Percentiles rank a stretch among this genome's conserved stretches.
Evolutionary conservation across 768 basidiomycete species (phyloP).

Genomic region (Boletales sp.): DNA sequence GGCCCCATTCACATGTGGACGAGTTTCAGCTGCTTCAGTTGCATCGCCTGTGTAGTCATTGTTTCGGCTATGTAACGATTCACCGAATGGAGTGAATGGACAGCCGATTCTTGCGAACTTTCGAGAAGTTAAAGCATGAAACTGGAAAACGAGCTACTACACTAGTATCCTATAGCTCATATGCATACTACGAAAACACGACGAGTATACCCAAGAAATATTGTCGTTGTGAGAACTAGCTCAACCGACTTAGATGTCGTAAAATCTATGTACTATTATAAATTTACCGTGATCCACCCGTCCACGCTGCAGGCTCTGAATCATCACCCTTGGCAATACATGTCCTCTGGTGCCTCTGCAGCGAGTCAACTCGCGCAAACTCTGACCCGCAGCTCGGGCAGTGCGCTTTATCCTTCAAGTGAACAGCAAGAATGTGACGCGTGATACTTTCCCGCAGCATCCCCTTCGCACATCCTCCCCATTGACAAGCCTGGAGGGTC

Average conservation of each 20-base stretch:
- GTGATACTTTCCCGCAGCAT: slow-evolving; percentile 26
- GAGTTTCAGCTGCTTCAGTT: not conserved
- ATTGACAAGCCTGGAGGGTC: slow-evolving; percentile 7
- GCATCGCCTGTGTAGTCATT: not conserved
- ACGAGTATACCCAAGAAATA: no score
- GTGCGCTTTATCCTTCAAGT: slow-evolving; percentile 16
- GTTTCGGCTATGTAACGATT: no score
- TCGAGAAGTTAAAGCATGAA: no score
- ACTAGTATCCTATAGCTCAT: no score
- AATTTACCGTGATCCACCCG: not conserved
- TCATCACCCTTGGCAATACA: slow-evolving; percentile 5
- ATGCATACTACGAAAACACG: no score
- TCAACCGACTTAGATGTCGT: not conserved
- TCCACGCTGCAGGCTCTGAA: not conserved
- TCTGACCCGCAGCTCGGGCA: slow-evolving; percentile 14
- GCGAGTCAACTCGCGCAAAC: slow-evolving; percentile 25
- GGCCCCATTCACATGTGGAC: no score
- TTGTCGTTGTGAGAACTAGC: no score
- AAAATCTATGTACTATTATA: not conserved
- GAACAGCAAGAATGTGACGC: slow-evolving; percentile 24
- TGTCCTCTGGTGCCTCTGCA: slow-evolving; percentile 20
- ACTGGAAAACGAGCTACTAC: no score
- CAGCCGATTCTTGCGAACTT: no score
- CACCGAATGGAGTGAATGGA: no score
- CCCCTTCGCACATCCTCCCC: slow-evolving; percentile 13